Evolutionary conservation across 208 protist species (phyloP).

Genomic region (Trypanosoma avium): DNA sequence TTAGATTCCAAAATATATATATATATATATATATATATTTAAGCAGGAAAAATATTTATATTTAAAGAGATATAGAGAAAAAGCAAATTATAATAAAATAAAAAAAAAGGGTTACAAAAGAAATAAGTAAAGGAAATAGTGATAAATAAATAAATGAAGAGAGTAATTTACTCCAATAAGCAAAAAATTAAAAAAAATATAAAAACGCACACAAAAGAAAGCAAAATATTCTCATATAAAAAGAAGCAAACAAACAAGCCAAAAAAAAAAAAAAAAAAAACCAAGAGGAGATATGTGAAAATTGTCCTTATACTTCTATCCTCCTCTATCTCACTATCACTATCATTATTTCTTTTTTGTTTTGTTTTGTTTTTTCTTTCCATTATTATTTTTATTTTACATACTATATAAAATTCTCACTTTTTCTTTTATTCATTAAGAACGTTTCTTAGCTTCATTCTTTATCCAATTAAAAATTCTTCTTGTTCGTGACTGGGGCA

Average conservation of each 20-base stretch:
- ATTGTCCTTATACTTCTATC: no score
- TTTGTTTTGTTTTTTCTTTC: slow-evolving; percentile 12
- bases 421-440: background rate
- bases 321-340: background rate
- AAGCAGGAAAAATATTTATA: background rate
- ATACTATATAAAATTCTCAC: background rate
- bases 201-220: no score
- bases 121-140: no score
- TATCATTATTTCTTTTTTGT: background rate
- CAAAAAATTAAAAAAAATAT: no score
- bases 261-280: no score
- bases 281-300: no score
- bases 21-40: background rate
- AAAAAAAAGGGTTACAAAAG: no score
- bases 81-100: background rate
- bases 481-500: background rate
- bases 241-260: no score
- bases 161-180: no score
- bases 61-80: background rate
- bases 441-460: background rate
- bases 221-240: no score
- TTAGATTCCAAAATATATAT: background rate
- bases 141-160: no score
- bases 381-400: slow-evolving; percentile 8
- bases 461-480: slow-evolving; percentile 6